A percentile compares a stretch with the other conserved stretches of the same genome.
These are phyloP conservation scores for Atalantia buxifolia DNA, from an alignment of 345 rosid genomes.

Conservation along the genomic window DNA sequence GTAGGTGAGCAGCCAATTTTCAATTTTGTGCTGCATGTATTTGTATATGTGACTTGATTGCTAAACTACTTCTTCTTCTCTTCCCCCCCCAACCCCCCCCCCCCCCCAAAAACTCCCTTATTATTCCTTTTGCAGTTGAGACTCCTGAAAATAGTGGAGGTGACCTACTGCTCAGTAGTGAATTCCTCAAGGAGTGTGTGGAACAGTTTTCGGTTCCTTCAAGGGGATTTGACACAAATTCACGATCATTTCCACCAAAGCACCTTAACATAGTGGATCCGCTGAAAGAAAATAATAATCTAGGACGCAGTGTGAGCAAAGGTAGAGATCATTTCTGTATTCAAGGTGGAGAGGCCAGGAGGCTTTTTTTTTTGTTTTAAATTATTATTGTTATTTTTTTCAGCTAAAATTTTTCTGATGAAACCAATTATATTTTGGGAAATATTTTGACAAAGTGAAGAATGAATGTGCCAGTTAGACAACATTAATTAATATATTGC, in stretches of 20 bases:
- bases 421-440: background rate
- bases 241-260: conserved; percentile 59
- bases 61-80: background rate
- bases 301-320: conserved; percentile 97
- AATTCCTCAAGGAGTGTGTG: conserved; percentile 57
- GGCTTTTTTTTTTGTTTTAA: background rate
- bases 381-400: background rate
- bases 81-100: background rate
- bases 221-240: conserved; percentile 53
- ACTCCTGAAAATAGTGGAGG: conserved; percentile 51
- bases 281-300: conserved; percentile 74
- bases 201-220: conserved; percentile 57
- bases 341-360: background rate
- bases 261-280: conserved; percentile 90
- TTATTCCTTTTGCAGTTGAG: conserved; percentile 41
- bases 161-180: conserved; percentile 58
- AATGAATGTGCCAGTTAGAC: background rate
- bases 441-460: background rate
- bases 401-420: background rate
- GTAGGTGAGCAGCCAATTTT: conserved; percentile 47
- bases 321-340: conserved; percentile 33
- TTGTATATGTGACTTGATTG: background rate
- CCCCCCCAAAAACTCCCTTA: background rate
- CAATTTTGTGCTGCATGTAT: background rate
- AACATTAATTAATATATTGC: background rate